A percentile compares a stretch with the other conserved stretches of the same genome.
These are phyloP conservation scores for Antitrichia curtipendula DNA, from an alignment of 225 moss, liverwort and hornwort species.

Conservation along the genomic window DNA sequence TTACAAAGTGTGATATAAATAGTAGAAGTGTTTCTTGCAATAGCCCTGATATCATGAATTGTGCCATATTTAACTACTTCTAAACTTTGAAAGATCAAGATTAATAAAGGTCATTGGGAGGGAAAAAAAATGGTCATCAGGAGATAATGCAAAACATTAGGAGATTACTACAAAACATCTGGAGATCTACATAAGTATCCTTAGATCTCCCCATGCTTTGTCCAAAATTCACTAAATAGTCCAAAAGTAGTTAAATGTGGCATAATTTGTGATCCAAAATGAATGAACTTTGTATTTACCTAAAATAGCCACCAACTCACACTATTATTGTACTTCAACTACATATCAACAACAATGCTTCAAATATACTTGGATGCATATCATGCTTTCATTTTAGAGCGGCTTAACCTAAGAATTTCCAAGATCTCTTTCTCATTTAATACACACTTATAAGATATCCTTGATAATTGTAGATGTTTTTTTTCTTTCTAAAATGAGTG, in stretches of 20 bases:
- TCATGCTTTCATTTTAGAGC: too few relatives aligned
- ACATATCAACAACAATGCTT: too few relatives aligned
- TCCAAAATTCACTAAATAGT: too few relatives aligned
- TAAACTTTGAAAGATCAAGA: too few relatives aligned
- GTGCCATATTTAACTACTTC: too few relatives aligned
- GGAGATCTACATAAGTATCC: too few relatives aligned
- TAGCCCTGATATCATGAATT: neutral
- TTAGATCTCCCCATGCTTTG: too few relatives aligned
- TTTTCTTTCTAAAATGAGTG: neutral
- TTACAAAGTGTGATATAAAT: accelerated
- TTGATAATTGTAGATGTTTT: neutral
- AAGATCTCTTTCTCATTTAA: neutral
- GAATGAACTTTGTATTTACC: accelerated
- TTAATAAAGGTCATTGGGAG: too few relatives aligned
- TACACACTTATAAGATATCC: neutral
- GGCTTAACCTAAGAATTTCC: neutral
- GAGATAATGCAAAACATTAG: too few relatives aligned
- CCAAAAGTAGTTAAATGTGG: too few relatives aligned
- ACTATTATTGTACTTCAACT: neutral
- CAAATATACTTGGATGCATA: neutral
- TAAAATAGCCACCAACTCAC: neutral
- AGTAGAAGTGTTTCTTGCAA: neutral
- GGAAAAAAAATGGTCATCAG: too few relatives aligned
- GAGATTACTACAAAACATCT: too few relatives aligned
- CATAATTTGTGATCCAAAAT: neutral